Base-by-base conservation (phyloP, 352 stramenopile species). In the Pythium phragmitis region DNA sequence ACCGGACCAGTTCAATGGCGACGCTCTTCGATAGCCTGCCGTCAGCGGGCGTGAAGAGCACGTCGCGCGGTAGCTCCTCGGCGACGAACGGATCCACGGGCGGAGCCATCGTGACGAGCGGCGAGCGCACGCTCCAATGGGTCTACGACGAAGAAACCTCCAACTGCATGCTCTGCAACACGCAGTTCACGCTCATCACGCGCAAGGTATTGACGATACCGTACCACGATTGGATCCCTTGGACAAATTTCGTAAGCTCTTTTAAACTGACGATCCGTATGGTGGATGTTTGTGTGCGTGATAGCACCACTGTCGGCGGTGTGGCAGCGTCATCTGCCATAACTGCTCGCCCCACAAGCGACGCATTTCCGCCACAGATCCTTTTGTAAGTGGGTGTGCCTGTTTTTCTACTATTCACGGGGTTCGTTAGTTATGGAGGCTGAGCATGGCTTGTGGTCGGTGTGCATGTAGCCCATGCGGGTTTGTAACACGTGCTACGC, bases 141-240 rank as follows among this genome's bases (percentile, higher is more conserved):
- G 82, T 94, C 39, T 89, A 87, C 65, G 85, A 94, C 65, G 84
- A 94, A 51, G 83, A 94, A 59, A 91, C 83, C 4, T 74, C 73
- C 57, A 92, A 94, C 67, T 94, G 85, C 65, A 94, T 94, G 85
- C 84, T 90, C 65, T 94, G 85, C 75, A 92, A 94, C 61, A 90
- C 83, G 54, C 75, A 76, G 9, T 94, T 94, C 71, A 91, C 85
- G 17, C 64, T 94, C 42, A 70, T 94, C 49, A 92, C 84, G 36
- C 78, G 85, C 51, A 94, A 94, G 80, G 85, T 94, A 66, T 2
- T 26, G 14, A 36, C 34, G 13, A 19, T 46, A n/a, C 11, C 16
- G 39, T 4, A 7, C 56, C 3, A 12, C 6, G 21, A 49, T 41
- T 30, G 26, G 26, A 30, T 30, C 3, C 26, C 26, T 30, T 30